phyloP scores from a whole-genome alignment of 352 stramenopile species.

The Phytophthora fragariae region DNA sequence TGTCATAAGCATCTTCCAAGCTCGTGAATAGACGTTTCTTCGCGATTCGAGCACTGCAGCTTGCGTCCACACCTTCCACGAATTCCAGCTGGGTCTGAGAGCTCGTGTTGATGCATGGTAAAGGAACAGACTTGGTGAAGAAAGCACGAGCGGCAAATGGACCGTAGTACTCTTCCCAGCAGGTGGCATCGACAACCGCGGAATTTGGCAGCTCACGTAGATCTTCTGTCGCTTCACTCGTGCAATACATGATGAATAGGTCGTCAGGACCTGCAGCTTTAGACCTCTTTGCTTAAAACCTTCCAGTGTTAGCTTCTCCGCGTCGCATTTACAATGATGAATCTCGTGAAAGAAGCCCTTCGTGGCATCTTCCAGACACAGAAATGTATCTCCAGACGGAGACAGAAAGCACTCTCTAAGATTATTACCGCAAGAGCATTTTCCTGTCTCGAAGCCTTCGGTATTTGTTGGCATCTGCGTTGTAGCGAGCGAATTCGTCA shows the following conservation, averaged over 20 bases:
- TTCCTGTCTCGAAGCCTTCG: conserved; percentile 12
- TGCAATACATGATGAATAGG: conserved; percentile 22
- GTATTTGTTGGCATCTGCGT: conserved; percentile 19
- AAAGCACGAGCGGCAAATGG: conserved; percentile 26
- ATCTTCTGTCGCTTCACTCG: conserved; percentile 15
- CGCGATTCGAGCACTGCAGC: not conserved
- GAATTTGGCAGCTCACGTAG: conserved; percentile 19
- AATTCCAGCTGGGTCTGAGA: not conserved
- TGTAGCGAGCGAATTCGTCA: conserved; percentile 11
- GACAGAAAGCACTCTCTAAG: too few species aligned
- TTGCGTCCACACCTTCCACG: conserved; percentile 3
- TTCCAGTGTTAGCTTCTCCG: conserved; percentile 10
- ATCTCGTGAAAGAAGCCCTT: conserved; percentile 25
- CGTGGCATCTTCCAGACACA: conserved; percentile 21
- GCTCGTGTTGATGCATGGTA: conserved; percentile 13
- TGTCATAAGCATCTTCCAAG: conserved; percentile 14
- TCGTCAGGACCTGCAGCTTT: conserved; percentile 17
- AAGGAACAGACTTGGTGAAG: conserved; percentile 17
- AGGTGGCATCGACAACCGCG: conserved; percentile 25
- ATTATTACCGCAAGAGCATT: conserved; percentile 15
- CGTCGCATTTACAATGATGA: conserved; percentile 19
- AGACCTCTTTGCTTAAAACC: conserved; percentile 5
- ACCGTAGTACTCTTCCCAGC: conserved; percentile 26
- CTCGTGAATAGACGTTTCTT: conserved; percentile 14
- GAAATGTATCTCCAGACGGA: conserved; percentile 15